Conservation (phyloP, 805 yeast species). For the Sungouiozyma ichnusensis region DNA sequence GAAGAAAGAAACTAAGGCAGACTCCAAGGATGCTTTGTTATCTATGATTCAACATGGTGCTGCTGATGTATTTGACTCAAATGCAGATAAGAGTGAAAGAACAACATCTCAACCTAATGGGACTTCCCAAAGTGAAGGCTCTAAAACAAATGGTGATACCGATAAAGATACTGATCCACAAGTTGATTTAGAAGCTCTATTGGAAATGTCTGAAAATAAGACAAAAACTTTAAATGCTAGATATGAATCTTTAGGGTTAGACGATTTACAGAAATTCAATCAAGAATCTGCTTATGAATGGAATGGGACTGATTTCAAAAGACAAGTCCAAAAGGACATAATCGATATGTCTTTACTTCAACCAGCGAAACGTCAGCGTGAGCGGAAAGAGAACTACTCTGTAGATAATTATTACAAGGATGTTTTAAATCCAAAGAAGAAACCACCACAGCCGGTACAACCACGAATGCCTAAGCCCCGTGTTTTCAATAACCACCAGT, state of each 20-base stretch:
- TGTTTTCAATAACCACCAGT: constrained; percentile 81
- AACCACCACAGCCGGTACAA: constrained; percentile 36
- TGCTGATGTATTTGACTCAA: constrained; percentile 39
- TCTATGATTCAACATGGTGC: constrained; percentile 84
- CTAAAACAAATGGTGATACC: neutral
- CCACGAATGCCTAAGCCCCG: constrained; percentile 84
- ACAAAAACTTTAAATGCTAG: constrained; percentile 52
- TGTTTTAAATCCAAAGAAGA: constrained; percentile 60
- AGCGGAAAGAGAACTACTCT: constrained; percentile 56
- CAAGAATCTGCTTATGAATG: constrained; percentile 74
- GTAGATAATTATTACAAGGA: constrained; percentile 82
- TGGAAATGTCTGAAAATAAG: constrained; percentile 51
- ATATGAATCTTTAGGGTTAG: constrained; percentile 59
- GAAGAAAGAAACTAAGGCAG: constrained; percentile 24
- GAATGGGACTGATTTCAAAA: constrained; percentile 77
- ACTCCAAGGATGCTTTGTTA: constrained; percentile 58
- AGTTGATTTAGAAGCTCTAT: constrained; percentile 49
- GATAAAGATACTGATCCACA: constrained; percentile 31
- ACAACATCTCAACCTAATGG: constrained; percentile 18
- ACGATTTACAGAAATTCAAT: constrained; percentile 68
- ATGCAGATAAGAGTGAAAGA: constrained; percentile 6
- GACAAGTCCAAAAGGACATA: constrained; percentile 41
- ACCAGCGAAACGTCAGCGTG: constrained; percentile 68
- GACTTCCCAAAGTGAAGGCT: neutral
- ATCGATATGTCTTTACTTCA: constrained; percentile 64